Evolutionary conservation across 768 basidiomycete species (phyloP), one percentile per base, ranked within the genome.

Genomic region (Rhodosporidiobolus odoratus): DNA sequence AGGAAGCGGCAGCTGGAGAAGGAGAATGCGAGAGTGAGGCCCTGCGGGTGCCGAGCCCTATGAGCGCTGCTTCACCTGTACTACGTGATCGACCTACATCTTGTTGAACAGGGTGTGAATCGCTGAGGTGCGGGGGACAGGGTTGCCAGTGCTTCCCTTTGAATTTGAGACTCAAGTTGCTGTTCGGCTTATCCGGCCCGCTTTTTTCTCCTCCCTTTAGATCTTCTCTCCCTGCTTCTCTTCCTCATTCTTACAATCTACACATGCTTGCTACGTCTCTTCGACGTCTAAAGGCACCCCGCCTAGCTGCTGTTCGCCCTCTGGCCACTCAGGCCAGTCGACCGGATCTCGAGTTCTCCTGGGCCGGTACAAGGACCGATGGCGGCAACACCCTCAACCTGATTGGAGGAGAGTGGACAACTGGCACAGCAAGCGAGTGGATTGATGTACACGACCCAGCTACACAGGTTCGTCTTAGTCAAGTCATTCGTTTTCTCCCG

Each of bases 351-450:
- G 3, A 38, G 38, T 16, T 9, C 57, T 2, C 16, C 21, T 58
- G 57, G 57, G 30, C 50, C 48, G 65, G 65, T 4, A 66, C 65
- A 1, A 21, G 32, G 37, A 34, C 32, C 4, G 23, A 38, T 23
- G 65, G 65, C 32, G 57, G 58, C 27, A 17, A 40, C 4, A 52
- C 65, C n/a, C 35, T 41, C 37, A 66, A 66, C 65, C 47, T 52
- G 37, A 59, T 66, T 32, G 58, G 50, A 0, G 65, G 65, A 3
- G 65, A 66, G n/a, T 66, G 65, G 65, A 66, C 65, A 10, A 25
- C 58, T 17, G 65, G 58, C 27, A 32, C 32, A 10, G 43, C 57
- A 35, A 35, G 52, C n/a, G 53, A 21, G 35, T 66, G 57, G 58
- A 59, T 66, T n/a, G 58, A 59, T 40, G 37, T 66, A 13, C 48